Evolutionary conservation across 2,329 filamentous ascomycete genomes (phyloP), one percentile per base, ranked within the genome.

Genomic region (Onygena corvina): DNA sequence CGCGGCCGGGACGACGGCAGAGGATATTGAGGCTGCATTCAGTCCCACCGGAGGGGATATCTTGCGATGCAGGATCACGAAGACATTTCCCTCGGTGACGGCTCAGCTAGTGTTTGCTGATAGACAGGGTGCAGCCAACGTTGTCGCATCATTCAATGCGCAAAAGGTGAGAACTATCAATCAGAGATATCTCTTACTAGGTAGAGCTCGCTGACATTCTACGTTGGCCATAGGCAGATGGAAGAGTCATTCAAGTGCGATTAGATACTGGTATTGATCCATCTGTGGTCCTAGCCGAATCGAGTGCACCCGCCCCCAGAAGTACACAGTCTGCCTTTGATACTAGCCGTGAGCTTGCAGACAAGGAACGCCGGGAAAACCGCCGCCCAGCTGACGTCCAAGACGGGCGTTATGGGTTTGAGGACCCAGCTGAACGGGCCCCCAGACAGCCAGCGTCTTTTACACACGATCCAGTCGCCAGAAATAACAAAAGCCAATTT

Each of bases 1-100:
- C 59, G 78, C 78, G 11, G 74, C 75, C n/a, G 79, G 79, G 12
- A 83, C 79, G 0, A 81, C 78, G 2, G 78, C 77, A 12, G 76
- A 76, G 21, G 79, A 83, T 56, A 81, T 83, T 40, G 75, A 81
- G 58, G 73, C 76, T 35, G 77, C 79, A 25, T 69, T 82, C 60
- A 67, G 69, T 49, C 69, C 71, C 2, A 65, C 74, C 14, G 74
- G 72, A 12, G 76, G 76, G 27, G 65, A 71, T 30, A 69, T 79
- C 57, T 52, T 74, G 23, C 69, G 69, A 47, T 81, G 79, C 62
- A 71, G 68, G 53, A 64, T 83, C 18, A 63, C 74, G 9, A 58
- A 61, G n/a, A 70, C 70, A 16, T 63, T 71, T 6, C 78, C 79
- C 1, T 73, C 70, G 1, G 79, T 83, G 47, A 75, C 76, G 50